Evolutionary conservation across 148 eudicot species (phyloP), one percentile per base, ranked within the genome.

Genomic region (Linanthus parryae): DNA sequence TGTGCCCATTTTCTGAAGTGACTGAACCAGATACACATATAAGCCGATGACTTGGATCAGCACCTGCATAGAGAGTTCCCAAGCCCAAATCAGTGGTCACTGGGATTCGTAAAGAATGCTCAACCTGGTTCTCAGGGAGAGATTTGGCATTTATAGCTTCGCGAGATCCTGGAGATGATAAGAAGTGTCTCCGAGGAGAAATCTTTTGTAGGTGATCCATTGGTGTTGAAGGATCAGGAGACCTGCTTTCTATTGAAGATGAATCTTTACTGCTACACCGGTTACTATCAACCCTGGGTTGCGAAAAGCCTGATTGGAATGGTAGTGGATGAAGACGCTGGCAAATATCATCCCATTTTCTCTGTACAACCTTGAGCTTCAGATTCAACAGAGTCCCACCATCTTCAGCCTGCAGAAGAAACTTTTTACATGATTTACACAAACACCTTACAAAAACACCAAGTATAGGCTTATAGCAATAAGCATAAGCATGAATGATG

Each of bases 301-400:
- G 88, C 42, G 61, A 54, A 42, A 8, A 66, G 62, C 18, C 64
- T 40, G 27, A 63, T 40, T 44, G 68, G 48, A 28, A 40, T 70
- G 40, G 27, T 34, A 27, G 63, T n/a, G n/a, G 74, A 57, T 90
- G 92, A 72, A 63, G 69, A 28, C 54, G 68, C 48, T 65, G 77
- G 57, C 96, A 91, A 27, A 83, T 77, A 39, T 83, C 94, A 59
- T 71, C 71, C 96, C 96, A 87, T 71, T 81, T 92, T 66, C 64
- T 79, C 66, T 82, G 81, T 13, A 87, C 57, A 20, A 36, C 72
- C 58, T 39, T 27, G 16, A 71, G 53, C 44, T 64, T 73, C 10
- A 79, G 81, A 61, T 66, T 70, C 25, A 71, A 55, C 56, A 65
- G 30, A 38, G 59, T 21, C 34, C 48, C 68, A 46, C 69, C 81